These are phyloP conservation scores for Ramularia collo-cygni DNA, from an alignment of 2,329 filamentous ascomycete species.

Conservation along the genomic window DNA sequence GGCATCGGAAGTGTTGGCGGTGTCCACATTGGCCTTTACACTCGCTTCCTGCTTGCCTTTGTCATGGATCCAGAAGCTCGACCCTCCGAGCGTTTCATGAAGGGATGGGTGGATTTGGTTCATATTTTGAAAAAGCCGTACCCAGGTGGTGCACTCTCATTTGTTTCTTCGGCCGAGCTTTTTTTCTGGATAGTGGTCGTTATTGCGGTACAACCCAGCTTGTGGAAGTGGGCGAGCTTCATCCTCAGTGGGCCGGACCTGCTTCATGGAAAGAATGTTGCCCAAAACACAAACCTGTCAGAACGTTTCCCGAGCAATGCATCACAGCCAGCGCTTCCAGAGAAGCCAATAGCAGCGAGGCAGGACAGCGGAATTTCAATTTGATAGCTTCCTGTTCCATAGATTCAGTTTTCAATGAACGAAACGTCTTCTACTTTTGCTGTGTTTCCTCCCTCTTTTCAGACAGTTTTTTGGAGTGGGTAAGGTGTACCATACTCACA, in stretches of 20 bases:
- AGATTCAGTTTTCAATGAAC: too few relatives aligned
- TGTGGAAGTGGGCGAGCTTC: conserved; percentile 84
- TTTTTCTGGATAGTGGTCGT: conserved; percentile 80
- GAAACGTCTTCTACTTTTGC: too few relatives aligned
- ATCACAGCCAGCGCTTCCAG: too few relatives aligned
- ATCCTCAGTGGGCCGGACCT: conserved; percentile 59
- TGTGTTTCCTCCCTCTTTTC: too few relatives aligned
- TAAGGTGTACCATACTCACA: conserved; percentile 23
- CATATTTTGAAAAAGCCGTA: conserved; percentile 60
- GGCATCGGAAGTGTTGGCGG: conserved; percentile 77
- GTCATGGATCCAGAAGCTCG: conserved; percentile 69
- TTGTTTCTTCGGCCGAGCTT: conserved; percentile 80
- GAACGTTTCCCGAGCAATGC: too few relatives aligned
- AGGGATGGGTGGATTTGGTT: conserved; percentile 80
- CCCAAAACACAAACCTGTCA: too few relatives aligned
- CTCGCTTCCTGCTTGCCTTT: conserved; percentile 78
- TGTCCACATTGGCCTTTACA: conserved; percentile 87
- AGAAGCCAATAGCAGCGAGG: too few relatives aligned
- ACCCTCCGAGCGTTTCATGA: conserved; percentile 67
- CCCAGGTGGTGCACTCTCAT: conserved; percentile 72
- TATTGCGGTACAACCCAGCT: conserved; percentile 71
- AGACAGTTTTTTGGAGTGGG: too few relatives aligned
- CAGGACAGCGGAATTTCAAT: too few relatives aligned
- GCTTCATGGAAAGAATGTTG: too few relatives aligned
- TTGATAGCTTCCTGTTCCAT: too few relatives aligned